Conservation (phyloP, 495 filamentous ascomycete species). For the Rostrohypoxylon terebratum region DNA sequence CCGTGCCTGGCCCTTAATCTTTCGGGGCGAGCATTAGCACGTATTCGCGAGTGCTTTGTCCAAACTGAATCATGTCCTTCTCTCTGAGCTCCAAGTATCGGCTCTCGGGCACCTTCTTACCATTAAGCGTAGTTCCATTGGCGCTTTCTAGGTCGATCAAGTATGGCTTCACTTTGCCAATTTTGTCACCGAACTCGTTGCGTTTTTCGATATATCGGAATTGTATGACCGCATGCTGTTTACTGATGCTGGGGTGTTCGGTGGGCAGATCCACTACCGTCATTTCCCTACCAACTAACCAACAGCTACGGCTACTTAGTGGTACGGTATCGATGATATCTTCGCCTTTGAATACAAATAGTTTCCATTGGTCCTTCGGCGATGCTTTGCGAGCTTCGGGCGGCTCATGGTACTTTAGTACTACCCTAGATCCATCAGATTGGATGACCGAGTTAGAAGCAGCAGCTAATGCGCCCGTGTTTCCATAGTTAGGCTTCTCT, state of each 20-base stretch:
- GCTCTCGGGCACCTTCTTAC: constrained; percentile 74
- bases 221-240: constrained; percentile 95
- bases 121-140: constrained; percentile 89
- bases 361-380: constrained; percentile 79
- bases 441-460: constrained; percentile 84
- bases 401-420: constrained; percentile 96
- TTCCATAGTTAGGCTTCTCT: constrained; percentile 87
- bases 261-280: constrained; percentile 83
- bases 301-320: constrained; percentile 80
- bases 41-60: constrained; percentile 86
- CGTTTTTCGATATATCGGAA: constrained; percentile 85
- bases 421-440: constrained; percentile 73
- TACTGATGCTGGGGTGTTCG: constrained; percentile 91
- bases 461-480: constrained; percentile 84
- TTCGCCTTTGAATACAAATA: constrained; percentile 92
- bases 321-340: constrained; percentile 84
- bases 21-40: constrained; percentile 77
- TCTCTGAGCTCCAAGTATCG: constrained; percentile 88
- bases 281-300: constrained; percentile 86
- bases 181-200: constrained; percentile 86
- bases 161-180: constrained; percentile 87
- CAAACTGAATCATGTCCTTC: constrained; percentile 90
- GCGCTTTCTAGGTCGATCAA: constrained; percentile 93
- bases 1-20: constrained; percentile 44
- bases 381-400: constrained; percentile 91